A percentile compares a stretch with the other conserved stretches of the same genome.
These are phyloP conservation scores for Dictyostelium capitatum DNA, from an alignment of 78 protist genomes.

Conservation along the genomic window DNA sequence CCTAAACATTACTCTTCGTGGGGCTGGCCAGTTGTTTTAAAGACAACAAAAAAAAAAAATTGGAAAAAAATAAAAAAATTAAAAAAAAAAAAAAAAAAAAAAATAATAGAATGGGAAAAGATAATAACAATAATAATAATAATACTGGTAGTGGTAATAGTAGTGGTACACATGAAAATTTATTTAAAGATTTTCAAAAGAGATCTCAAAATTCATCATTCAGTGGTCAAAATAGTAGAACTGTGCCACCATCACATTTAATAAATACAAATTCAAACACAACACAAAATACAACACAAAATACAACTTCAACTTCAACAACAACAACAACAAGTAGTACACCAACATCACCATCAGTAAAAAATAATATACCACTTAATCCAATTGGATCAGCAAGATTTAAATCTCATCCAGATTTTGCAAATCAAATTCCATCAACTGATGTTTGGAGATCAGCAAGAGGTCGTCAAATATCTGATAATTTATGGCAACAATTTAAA, in stretches of 20 bases:
- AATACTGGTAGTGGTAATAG: neutral
- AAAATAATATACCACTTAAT: neutral
- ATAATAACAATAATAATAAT: neutral
- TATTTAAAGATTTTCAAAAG: slow-evolving; percentile 1
- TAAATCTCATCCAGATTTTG: slow-evolving; percentile 43
- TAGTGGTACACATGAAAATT: slow-evolving; percentile 3
- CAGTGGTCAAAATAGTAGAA: neutral
- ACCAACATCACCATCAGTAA: neutral
- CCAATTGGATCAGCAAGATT: slow-evolving; percentile 59
- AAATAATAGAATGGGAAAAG: neutral
- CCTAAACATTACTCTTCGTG: too few relatives aligned
- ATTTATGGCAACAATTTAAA: slow-evolving; percentile 27
- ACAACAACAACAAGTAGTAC: neutral
- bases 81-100: neutral
- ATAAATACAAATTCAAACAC: neutral
- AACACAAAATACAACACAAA: neutral
- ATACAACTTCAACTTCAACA: neutral
- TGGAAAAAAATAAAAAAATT: neutral
- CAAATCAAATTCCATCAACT: neutral
- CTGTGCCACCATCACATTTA: neutral
- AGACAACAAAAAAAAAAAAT: too few relatives aligned
- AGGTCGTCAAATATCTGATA: slow-evolving; percentile 24
- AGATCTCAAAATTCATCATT: neutral
- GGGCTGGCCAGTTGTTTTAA: too few relatives aligned
- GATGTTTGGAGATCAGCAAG: slow-evolving; percentile 52